These are phyloP conservation scores for Lanmaoa rubissima DNA, from an alignment of 768 basidiomycete species.

Conservation along the genomic window DNA sequence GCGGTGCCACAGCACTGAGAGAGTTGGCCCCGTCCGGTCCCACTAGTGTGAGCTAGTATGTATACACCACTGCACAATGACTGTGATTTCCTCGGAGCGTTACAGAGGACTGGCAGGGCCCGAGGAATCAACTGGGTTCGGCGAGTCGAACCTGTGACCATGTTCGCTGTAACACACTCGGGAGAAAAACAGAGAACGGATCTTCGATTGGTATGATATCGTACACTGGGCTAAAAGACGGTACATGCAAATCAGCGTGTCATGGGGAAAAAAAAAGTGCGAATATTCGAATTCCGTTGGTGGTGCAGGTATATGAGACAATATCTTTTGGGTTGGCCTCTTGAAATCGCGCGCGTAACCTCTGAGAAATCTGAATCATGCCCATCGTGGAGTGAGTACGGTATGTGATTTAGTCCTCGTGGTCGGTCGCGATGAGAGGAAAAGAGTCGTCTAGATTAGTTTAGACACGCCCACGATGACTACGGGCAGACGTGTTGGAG, in stretches of 20 bases:
- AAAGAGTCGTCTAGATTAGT: not conserved
- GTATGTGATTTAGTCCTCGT: not conserved
- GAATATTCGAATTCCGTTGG: not conserved
- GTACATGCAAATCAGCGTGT: slow-evolving; percentile 7
- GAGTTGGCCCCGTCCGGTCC: no score
- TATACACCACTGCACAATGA: no score
- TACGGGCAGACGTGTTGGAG: slow-evolving; percentile 11
- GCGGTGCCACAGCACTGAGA: no score
- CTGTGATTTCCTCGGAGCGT: no score
- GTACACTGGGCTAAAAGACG: not conserved
- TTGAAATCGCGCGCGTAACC: not conserved
- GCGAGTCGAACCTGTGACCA: not conserved
- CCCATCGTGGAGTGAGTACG: not conserved
- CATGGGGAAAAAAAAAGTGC: not conserved
- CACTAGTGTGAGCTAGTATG: no score
- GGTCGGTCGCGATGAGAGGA: not conserved
- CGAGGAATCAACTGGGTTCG: not conserved
- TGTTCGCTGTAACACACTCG: not conserved
- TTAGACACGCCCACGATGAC: not conserved
- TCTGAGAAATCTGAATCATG: not conserved
- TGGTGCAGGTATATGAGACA: not conserved
- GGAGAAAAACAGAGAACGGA: not conserved
- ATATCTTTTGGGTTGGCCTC: not conserved
- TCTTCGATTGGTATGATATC: not conserved
- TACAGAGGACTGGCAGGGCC: no score